Base-by-base conservation (phyloP, 495 filamentous ascomycete genomes). In the Aspergillus avenaceus region DNA sequence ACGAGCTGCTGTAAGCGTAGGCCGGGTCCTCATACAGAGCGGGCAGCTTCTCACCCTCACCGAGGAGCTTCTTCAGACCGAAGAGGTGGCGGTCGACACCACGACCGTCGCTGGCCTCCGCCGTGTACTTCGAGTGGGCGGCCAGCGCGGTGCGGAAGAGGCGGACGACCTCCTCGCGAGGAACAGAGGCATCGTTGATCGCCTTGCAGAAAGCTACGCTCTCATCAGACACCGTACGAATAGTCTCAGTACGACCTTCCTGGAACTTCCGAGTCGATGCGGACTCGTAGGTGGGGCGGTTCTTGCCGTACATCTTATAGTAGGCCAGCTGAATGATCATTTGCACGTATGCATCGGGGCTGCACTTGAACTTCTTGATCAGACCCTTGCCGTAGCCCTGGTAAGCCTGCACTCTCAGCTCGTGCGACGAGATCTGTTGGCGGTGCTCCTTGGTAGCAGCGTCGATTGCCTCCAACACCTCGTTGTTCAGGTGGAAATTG, bases 321-420 rank as follows among this genome's bases (percentile, higher is more conserved):
- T 99, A 99, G 44, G 95, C 95, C 14, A 99, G 84, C 71, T 99
- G 95, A 73, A 99, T 97, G 71, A 95, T 75, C 90, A 97, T 93
- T 74, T 99, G 95, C 45, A 96, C 88, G 70, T 93, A 99, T 18
- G 93, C 95, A 59, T 99, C 95, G 26, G 95, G 95, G 47, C 88
- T 95, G 84, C 87, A 96, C 74, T 89, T 91, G 84, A 99, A 97
- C 69, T 95, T 95, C 85, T 99, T 99, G 79, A 99, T 97, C 41
- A 99, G 74, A 36, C 90, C 90, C 77, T 97, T 99, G 66, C 95
- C 95, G 69, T 99, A 99, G 61, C 87, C 93, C 64, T 96, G 91
- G 79, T 90, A 99, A 24, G 87, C 84, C 65, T 97, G 91, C 13
- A 99, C 92, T 14, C 85, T 80, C 36, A 99, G 83, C 69, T 99